A percentile compares a stretch with the other conserved stretches of the same genome.
phyloP scores from a whole-genome alignment of 2,329 filamentous ascomycete species.

The Aspergillus calidoustus region DNA sequence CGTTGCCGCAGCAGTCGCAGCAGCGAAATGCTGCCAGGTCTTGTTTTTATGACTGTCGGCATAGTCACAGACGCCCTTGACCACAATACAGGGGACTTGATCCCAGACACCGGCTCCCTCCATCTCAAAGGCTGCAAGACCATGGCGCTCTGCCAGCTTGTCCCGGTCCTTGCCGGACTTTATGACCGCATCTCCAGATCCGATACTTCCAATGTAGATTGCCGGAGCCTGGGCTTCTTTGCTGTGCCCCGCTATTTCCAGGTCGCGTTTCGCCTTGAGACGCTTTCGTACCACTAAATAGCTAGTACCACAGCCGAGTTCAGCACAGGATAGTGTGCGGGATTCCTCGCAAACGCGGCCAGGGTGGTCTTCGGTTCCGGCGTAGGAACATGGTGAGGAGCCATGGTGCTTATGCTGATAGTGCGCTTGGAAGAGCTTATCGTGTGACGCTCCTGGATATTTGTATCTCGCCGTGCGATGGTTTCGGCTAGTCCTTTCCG shows the following conservation, averaged over 20 bases:
- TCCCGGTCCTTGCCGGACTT: too few relatives aligned
- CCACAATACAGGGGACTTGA: too few relatives aligned
- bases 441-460: not conserved
- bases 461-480: not conserved
- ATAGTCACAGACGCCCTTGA: too few relatives aligned
- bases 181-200: not conserved
- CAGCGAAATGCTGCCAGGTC: too few relatives aligned
- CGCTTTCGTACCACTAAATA: constrained; percentile 15
- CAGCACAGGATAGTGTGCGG: constrained; percentile 5
- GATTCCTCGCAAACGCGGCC: too few relatives aligned
- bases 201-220: constrained; percentile 41
- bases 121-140: too few relatives aligned
- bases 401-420: not conserved
- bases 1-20: too few relatives aligned
- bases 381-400: not conserved
- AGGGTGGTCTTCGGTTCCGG: too few relatives aligned
- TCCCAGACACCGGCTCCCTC: too few relatives aligned
- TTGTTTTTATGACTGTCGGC: too few relatives aligned
- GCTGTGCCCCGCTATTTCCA: not conserved
- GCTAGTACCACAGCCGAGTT: constrained; percentile 33
- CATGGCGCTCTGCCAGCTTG: too few relatives aligned
- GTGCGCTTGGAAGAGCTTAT: not conserved
- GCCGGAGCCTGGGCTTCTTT: not conserved
- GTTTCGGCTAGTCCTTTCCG: not conserved
- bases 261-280: not conserved